phyloP scores from a whole-genome alignment of 2,329 filamentous ascomycete genomes.

The Talaromyces sp. region DNA sequence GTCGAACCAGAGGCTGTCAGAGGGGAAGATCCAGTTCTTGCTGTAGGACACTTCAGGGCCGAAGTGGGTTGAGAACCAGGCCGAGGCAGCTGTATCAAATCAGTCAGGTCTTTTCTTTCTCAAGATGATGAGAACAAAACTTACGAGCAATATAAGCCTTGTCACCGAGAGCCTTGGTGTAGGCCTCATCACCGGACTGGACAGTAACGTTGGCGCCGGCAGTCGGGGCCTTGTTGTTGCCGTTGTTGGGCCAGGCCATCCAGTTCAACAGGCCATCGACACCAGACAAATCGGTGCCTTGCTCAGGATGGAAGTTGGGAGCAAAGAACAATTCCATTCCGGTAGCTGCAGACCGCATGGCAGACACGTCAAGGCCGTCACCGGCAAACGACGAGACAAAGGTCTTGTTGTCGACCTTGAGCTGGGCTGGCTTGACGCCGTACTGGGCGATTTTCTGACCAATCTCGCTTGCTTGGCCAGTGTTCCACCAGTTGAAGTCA shows the following conservation, averaged over 20 bases:
- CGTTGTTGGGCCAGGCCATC: constrained; percentile 41
- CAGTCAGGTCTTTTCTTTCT: too few species aligned
- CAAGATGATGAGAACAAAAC: constrained; percentile 14
- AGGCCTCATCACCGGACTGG: constrained; percentile 30
- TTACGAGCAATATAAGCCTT: constrained; percentile 48
- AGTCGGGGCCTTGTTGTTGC: constrained; percentile 47
- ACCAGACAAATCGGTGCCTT: constrained; percentile 28
- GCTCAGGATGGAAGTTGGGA: constrained; percentile 46
- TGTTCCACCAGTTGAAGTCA: constrained; percentile 49
- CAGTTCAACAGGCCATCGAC: constrained; percentile 43
- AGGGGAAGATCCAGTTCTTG: constrained; percentile 50
- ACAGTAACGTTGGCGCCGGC: constrained; percentile 37
- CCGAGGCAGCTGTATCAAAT: constrained; percentile 32
- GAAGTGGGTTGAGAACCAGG: constrained; percentile 51
- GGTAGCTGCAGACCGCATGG: constrained; percentile 40
- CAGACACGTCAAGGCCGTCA: constrained; percentile 41
- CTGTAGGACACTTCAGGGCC: constrained; percentile 41
- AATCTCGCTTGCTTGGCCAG: constrained; percentile 33
- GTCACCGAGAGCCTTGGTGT: constrained; percentile 25
- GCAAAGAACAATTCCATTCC: constrained; percentile 42
- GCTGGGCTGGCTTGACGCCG: constrained; percentile 40
- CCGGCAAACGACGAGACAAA: constrained; percentile 53
- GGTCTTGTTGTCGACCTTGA: constrained; percentile 45
- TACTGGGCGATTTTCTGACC: constrained; percentile 46
- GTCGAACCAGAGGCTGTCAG: constrained; percentile 41